These are phyloP conservation scores for Oryza officinalis DNA, from an alignment of 176 grass and related monocot genomes.

Conservation along the genomic window DNA sequence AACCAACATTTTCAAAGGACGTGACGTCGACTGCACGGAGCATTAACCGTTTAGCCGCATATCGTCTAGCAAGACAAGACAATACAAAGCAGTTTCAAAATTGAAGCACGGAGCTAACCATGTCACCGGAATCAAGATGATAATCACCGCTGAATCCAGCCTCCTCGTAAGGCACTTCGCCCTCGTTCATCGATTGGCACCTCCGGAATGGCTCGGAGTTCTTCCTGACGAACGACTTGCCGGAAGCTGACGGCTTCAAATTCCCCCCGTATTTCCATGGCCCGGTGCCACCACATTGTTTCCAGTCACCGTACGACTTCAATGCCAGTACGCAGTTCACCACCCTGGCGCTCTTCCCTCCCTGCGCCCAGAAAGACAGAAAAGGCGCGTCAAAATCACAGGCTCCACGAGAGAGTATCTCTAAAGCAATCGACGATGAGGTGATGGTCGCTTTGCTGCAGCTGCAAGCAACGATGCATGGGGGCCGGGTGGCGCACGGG, in stretches of 20 bases:
- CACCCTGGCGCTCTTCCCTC: constrained; percentile 95
- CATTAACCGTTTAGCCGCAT: constrained; percentile 25
- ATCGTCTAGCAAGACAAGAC: constrained; percentile 22
- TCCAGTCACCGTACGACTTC: constrained; percentile 92
- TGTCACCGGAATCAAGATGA: constrained; percentile 58
- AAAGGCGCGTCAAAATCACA: constrained; percentile 52
- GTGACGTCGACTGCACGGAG: constrained; percentile 58
- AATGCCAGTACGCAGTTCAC: constrained; percentile 92
- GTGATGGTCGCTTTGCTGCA: constrained; percentile 34
- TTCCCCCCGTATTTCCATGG: constrained; percentile 93
- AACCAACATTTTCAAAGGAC: constrained; percentile 83
- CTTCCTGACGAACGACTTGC: constrained; percentile 80
- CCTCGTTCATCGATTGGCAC: constrained; percentile 74
- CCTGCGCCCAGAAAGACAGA: constrained; percentile 62
- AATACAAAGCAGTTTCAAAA: constrained; percentile 3
- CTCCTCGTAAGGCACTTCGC: constrained; percentile 51
- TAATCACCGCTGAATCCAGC: constrained; percentile 53
- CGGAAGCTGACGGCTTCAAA: constrained; percentile 54
- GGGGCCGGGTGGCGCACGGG: neutral
- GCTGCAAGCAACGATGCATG: constrained; percentile 47
- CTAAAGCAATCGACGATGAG: constrained; percentile 43
- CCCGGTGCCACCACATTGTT: constrained; percentile 84
- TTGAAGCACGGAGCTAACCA: constrained; percentile 51
- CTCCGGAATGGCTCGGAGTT: constrained; percentile 76
- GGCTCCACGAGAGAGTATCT: constrained; percentile 27